Conservation (phyloP, 2,329 filamentous ascomycete species). For the Fusarium sp. region DNA sequence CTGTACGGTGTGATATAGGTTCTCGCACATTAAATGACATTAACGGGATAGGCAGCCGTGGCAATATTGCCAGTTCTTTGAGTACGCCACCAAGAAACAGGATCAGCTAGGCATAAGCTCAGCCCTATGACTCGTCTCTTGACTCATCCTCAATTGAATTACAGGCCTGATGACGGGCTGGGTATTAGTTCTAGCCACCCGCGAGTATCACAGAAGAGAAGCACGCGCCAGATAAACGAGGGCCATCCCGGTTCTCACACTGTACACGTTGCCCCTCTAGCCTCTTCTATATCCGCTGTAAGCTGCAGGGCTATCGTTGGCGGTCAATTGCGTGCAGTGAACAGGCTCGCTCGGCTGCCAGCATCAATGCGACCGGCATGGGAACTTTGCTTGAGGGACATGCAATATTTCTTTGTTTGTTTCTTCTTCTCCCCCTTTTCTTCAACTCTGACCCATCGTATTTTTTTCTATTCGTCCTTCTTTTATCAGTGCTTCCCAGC, state of each 20-base stretch:
- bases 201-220: slow-evolving; percentile 2
- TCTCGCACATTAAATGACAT: slow-evolving; percentile 7
- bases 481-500: slow-evolving; percentile 6
- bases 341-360: slow-evolving; percentile 22
- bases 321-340: slow-evolving; percentile 32
- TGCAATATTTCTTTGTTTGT: slow-evolving; percentile 12
- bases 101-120: background rate
- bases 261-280: slow-evolving; percentile 38
- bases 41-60: slow-evolving; percentile 11
- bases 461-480: background rate
- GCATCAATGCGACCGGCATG: slow-evolving; percentile 27
- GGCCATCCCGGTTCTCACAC: slow-evolving; percentile 27
- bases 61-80: background rate
- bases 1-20: slow-evolving; percentile 12
- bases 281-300: slow-evolving; percentile 26
- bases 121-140: background rate
- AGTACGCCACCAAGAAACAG: background rate
- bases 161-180: slow-evolving; percentile 16
- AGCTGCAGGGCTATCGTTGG: slow-evolving; percentile 11
- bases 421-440: slow-evolving; percentile 3
- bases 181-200: slow-evolving; percentile 21
- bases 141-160: background rate
- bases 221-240: slow-evolving; percentile 31
- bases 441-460: background rate
- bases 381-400: slow-evolving; percentile 13